Conservation (phyloP, 2,329 filamentous ascomycete genomes). For the Sodiomyces alkalinus region DNA sequence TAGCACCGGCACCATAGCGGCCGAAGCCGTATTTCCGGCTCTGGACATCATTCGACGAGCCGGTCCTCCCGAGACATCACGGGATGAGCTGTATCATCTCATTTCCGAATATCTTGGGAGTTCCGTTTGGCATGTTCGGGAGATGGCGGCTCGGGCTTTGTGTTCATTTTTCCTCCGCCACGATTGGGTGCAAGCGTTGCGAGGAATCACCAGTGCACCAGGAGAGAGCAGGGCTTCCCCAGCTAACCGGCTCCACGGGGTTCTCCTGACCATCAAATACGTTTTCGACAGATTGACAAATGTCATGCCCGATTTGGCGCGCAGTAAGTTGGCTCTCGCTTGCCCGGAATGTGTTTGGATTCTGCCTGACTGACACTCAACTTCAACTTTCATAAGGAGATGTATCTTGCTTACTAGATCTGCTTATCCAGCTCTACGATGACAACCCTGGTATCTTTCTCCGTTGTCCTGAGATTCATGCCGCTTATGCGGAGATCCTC, state of each 20-base stretch:
- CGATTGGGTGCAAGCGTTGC: constrained; percentile 25
- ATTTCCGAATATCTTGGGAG: constrained; percentile 51
- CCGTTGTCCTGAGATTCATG: constrained; percentile 23
- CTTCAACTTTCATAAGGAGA: constrained; percentile 13
- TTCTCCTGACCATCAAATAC: constrained; percentile 39
- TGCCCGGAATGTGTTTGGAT: neutral
- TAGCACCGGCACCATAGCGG: constrained; percentile 21
- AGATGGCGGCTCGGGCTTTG: constrained; percentile 63
- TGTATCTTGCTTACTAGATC: constrained; percentile 13
- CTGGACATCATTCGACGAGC: constrained; percentile 67
- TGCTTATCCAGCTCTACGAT: constrained; percentile 10
- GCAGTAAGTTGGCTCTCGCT: constrained; percentile 18
- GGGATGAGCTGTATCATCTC: constrained; percentile 37
- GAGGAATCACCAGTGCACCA: too few relatives aligned
- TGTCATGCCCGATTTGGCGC: constrained; percentile 22
- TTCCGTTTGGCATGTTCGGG: constrained; percentile 64
- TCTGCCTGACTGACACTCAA: neutral
- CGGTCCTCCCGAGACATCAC: constrained; percentile 43
- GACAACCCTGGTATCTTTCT: constrained; percentile 4
- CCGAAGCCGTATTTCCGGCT: constrained; percentile 67
- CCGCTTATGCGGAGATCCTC: constrained; percentile 29
- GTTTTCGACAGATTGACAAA: constrained; percentile 37
- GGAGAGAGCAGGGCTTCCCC: too few relatives aligned
- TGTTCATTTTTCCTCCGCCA: constrained; percentile 43
- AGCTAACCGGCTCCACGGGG: constrained; percentile 43